Conservation (phyloP, 2,329 filamentous ascomycete genomes). For the Elsinoe australis region DNA sequence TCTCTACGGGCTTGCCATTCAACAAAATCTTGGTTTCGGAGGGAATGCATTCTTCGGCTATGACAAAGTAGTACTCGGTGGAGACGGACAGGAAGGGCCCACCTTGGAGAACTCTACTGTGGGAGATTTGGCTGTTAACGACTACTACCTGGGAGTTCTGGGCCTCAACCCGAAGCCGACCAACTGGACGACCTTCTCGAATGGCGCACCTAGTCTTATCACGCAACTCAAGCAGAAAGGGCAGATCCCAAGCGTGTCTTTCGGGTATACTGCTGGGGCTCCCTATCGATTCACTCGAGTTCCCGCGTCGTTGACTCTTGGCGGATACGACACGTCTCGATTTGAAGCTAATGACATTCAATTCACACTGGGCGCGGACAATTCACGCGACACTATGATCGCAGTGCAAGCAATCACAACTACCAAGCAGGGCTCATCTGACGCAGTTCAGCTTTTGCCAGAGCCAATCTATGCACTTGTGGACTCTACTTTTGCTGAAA, state of each 20-base stretch:
- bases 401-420: slow-evolving; percentile 24
- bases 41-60: slow-evolving; percentile 60
- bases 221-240: slow-evolving; percentile 48
- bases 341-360: slow-evolving; percentile 27
- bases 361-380: slow-evolving; percentile 23
- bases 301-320: slow-evolving; percentile 28
- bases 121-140: slow-evolving; percentile 33
- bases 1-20: slow-evolving; percentile 52
- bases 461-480: slow-evolving; percentile 19
- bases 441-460: slow-evolving; percentile 29
- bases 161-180: slow-evolving; percentile 44
- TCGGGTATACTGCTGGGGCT: slow-evolving; percentile 69
- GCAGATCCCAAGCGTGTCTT: slow-evolving; percentile 62
- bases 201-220: slow-evolving; percentile 48
- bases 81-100: slow-evolving; percentile 34
- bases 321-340: slow-evolving; percentile 33
- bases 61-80: slow-evolving; percentile 40
- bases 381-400: slow-evolving; percentile 23
- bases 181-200: slow-evolving; percentile 46
- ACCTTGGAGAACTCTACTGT: slow-evolving; percentile 38
- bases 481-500: slow-evolving; percentile 43
- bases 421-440: slow-evolving; percentile 19
- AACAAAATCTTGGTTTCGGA: slow-evolving; percentile 47
- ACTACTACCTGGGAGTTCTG: slow-evolving; percentile 42
- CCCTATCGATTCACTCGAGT: slow-evolving; percentile 46